Evolutionary conservation across 805 yeast species (phyloP), one percentile per base, ranked within the genome.

Genomic region (Tetrapisispora namnaoensis): DNA sequence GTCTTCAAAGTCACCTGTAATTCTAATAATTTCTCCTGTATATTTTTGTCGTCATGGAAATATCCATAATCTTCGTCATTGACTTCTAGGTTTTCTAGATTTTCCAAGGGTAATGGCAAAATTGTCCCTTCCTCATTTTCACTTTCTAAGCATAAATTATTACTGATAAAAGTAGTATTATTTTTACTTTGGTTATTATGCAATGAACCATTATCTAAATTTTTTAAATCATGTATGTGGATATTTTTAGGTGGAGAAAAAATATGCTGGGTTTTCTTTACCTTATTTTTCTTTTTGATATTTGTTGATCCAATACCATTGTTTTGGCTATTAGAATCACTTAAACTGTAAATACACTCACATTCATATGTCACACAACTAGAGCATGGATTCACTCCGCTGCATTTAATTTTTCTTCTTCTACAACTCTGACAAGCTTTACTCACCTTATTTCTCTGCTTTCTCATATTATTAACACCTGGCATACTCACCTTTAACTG

Each of bases 361-460:
- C 69, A 65, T 18, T 52, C 51, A 47, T 64, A 64, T 17, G 62
- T 60, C 21, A 58, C 57, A 48, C 69, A 65, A 18, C 59, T 59
- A 14, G 58, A 51, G 52, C 69, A 65, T 14, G 69, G 69, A 32
- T 50, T 55, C 10, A 49, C 51, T 2, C 69, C 69, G n/a, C 64
- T 62, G 47, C 69, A 65, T 47, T 63, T 62, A 42, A 65, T 58
- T 49, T 65, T 65, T 35, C 67, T 58, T 43, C 59, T 59, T 24
- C 69, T 54, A 46, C 69, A 65, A 44, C 61, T 62, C 41, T 65
- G 62, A 45, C 69, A 65, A 4, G 69, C 63, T 20, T 50, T 53
- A 37, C 54, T 56, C 8, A 57, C 63, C 43, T 59, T 59, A 28
- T 28, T 44, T 20, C 46, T 24, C 13, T 42, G 36, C 18, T 17